These are phyloP conservation scores for Suillus subalutaceus DNA, from an alignment of 768 basidiomycete species.

Conservation along the genomic window DNA sequence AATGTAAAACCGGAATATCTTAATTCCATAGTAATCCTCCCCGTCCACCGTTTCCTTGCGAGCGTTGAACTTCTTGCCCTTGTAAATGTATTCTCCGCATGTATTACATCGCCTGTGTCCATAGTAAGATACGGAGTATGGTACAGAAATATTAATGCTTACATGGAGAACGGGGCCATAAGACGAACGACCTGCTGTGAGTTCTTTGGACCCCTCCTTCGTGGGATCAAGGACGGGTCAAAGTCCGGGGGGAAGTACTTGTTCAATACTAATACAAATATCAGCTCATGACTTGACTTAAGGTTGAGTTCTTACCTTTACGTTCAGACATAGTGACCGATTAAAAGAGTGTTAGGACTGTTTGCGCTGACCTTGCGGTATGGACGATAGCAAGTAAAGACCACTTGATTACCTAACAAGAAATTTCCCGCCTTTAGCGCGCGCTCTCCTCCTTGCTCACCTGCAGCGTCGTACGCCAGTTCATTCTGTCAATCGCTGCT, in stretches of 20 bases:
- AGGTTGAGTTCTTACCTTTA: conserved; percentile 55
- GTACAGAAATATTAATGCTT: conserved; percentile 28
- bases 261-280: conserved; percentile 69
- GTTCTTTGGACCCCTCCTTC: conserved; percentile 88
- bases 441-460: conserved; percentile 24
- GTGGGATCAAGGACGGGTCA: conserved; percentile 94
- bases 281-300: conserved; percentile 9
- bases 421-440: conserved; percentile 34
- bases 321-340: conserved; percentile 73
- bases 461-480: conserved; percentile 19
- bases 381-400: conserved; percentile 5
- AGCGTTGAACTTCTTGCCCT: conserved; percentile 99
- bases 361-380: not conserved
- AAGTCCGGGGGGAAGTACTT: conserved; percentile 98
- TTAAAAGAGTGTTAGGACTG: not conserved
- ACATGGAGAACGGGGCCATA: conserved; percentile 99
- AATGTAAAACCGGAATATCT: conserved; percentile 92
- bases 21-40: conserved; percentile 98
- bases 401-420: conserved; percentile 34
- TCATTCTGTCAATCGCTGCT: conserved; percentile 12
- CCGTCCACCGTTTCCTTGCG: conserved; percentile 97
- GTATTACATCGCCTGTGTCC: conserved; percentile 80
- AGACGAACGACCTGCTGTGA: conserved; percentile 97
- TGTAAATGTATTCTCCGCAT: conserved; percentile 98
- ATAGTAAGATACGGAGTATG: conserved; percentile 15